Percentiles rank a stretch among this genome's conserved stretches.
These are phyloP conservation scores for Erodium maritimum DNA, from an alignment of 345 rosid species.

Conservation along the genomic window DNA sequence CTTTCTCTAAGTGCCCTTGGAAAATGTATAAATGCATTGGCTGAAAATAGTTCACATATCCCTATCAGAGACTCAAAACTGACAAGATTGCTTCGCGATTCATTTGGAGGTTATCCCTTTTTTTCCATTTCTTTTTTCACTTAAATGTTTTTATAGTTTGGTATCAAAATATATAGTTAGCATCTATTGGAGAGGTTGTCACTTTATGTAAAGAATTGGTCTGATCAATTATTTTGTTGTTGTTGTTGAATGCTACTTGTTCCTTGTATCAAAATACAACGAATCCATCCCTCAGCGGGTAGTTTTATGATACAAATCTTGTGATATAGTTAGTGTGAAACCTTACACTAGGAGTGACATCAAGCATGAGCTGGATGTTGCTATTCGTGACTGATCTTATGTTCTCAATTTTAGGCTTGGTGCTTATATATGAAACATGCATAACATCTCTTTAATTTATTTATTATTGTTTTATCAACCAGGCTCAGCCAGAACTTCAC, in stretches of 20 bases:
- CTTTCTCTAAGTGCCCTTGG: constrained; percentile 89
- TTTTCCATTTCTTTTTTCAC: not conserved
- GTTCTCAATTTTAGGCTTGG: not conserved
- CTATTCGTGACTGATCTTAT: not conserved
- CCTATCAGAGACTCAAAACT: constrained; percentile 91
- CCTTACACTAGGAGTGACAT: too few relatives aligned
- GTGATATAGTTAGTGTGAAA: too few relatives aligned
- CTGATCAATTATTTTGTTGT: not conserved
- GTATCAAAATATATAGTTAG: not conserved
- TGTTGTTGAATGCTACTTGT: not conserved
- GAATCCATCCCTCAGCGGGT: not conserved
- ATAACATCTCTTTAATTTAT: constrained; percentile 1
- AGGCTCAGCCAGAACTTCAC: constrained; percentile 94
- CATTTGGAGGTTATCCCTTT: constrained; percentile 59
- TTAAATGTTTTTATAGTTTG: not conserved
- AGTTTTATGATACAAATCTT: not conserved
- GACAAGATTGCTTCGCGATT: constrained; percentile 91
- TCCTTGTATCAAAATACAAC: not conserved
- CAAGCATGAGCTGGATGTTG: not conserved
- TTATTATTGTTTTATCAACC: constrained; percentile 13
- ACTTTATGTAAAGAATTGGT: not conserved
- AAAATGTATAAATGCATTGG: constrained; percentile 92
- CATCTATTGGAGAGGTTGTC: not conserved
- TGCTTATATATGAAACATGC: not conserved
- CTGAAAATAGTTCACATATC: constrained; percentile 85